These are phyloP conservation scores for Centrapalus pauciflorus DNA, from an alignment of 129 eudicot genomes.

Conservation along the genomic window DNA sequence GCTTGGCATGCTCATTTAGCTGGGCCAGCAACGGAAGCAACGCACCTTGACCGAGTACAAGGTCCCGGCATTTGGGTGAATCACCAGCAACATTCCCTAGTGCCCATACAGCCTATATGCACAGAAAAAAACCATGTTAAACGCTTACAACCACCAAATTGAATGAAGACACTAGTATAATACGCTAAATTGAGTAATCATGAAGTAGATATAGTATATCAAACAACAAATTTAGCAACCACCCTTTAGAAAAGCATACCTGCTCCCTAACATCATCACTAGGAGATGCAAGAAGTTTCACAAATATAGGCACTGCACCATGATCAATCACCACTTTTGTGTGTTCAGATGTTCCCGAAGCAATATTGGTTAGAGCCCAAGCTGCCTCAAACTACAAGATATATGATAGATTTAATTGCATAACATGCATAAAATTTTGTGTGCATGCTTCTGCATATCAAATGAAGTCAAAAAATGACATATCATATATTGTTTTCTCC, in stretches of 20 bases:
- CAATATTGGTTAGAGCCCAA: conserved; percentile 89
- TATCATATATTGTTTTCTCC: neutral
- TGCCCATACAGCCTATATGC: conserved; percentile 77
- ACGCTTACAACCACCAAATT: neutral
- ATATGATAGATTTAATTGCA: neutral
- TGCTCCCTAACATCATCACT: conserved; percentile 94
- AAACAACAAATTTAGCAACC: neutral
- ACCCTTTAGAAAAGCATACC: conserved; percentile 25
- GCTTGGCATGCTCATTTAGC: conserved; percentile 65
- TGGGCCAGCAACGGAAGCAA: conserved; percentile 60
- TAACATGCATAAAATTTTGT: neutral
- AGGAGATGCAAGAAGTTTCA: conserved; percentile 65
- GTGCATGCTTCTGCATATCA: neutral
- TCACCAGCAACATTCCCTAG: conserved; percentile 89
- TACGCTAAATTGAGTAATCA: neutral
- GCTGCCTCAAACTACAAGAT: conserved; percentile 74
- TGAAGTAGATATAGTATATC: neutral
- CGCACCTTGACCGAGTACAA: conserved; percentile 62
- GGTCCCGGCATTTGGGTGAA: conserved; percentile 82
- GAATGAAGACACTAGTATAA: neutral
- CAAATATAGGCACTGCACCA: conserved; percentile 88
- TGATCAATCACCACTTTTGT: conserved; percentile 83
- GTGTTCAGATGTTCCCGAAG: conserved; percentile 88
- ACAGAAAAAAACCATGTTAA: neutral
- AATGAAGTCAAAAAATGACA: neutral